Base-by-base conservation (phyloP, 139 green algal genomes). In the Ettlia oleoabundans region DNA sequence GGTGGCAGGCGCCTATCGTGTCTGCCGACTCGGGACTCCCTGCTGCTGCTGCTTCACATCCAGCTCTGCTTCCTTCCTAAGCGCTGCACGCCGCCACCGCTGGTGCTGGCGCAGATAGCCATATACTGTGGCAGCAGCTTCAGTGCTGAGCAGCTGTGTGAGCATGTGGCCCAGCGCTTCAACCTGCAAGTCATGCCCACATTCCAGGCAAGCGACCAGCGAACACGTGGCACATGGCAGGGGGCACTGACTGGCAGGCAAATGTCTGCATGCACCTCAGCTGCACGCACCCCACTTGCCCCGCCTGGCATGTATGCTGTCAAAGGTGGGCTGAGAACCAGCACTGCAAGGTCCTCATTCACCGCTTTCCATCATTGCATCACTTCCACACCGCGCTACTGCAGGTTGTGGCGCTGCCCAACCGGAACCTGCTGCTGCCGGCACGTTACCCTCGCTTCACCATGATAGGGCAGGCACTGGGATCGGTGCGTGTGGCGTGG, bases 391-490 rank as follows among this genome's bases (percentile, higher is more conserved):
- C 51, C 70, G 43, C 28, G 51, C 42, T 26, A 3, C 19, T 66
- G 37, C 84, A 97, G 87, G 91, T 98, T 7, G 82, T 98, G 2
- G 82, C 72, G 0, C 86, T 98, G 24, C 33, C 66, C 18, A 78
- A 41, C 22, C 81, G 86, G 2, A 9, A 82, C 67, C 79, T 91
- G 38, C 68, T 98, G 28, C 52, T 89, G 28, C 89, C 96, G 0
- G 62, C 87, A 38, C 71, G 64, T 6, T 98, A 98, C 84, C 93
- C 92, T 0, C 75, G 85, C n/a, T 95, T 98, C 73, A 99, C 96
- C 0, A 86, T 99, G 70, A 6, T 96, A 4, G 80, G 90, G 0
- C 96, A 99, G 88, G 89, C 92, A 1, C 37, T 91, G 28, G 96
- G 90, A 13, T 92, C 90, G 2, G 84, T 93, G 61, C 61, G 78